Evolutionary conservation across 2,329 filamentous ascomycete species (phyloP).

Genomic region (Alternaria infectoria): DNA sequence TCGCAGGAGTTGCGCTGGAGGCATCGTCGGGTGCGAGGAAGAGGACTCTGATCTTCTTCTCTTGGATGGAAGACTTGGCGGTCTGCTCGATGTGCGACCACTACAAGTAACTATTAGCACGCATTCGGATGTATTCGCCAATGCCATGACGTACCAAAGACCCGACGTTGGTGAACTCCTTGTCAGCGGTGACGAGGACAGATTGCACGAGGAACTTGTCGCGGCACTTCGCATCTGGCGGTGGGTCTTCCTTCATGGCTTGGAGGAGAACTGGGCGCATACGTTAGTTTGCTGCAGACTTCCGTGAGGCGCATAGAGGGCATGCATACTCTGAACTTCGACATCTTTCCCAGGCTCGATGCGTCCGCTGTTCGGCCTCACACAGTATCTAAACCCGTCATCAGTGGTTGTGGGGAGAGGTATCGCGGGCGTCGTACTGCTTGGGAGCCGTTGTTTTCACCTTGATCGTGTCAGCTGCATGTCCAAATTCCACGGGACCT

Average conservation of each 20-base stretch:
- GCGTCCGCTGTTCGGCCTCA: constrained; percentile 93
- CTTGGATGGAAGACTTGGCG: constrained; percentile 79
- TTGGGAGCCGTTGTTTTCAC: constrained; percentile 99
- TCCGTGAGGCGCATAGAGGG: constrained; percentile 7
- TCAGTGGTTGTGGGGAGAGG: constrained; percentile 24
- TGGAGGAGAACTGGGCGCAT: constrained; percentile 79
- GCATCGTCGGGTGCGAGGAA: constrained; percentile 73
- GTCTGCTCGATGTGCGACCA: constrained; percentile 77
- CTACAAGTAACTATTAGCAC: constrained; percentile 53
- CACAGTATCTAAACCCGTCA: constrained; percentile 77
- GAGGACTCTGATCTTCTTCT: constrained; percentile 93
- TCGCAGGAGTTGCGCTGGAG: constrained; percentile 40
- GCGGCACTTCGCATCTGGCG: constrained; percentile 84
- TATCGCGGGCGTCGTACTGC: constrained; percentile 70
- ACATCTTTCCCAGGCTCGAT: constrained; percentile 90
- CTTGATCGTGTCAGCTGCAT: constrained; percentile 54
- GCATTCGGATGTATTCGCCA: background rate
- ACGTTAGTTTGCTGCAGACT: constrained; percentile 33
- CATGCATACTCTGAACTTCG: constrained; percentile 81
- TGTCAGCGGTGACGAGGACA: constrained; percentile 79
- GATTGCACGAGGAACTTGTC: constrained; percentile 99
- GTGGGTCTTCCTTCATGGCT: constrained; percentile 95
- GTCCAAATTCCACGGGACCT: background rate
- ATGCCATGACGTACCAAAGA: constrained; percentile 69
- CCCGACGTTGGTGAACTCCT: constrained; percentile 80